Evolutionary conservation across 306 rosid species (phyloP).

Genomic region (Cyamopsis tetragonoloba): DNA sequence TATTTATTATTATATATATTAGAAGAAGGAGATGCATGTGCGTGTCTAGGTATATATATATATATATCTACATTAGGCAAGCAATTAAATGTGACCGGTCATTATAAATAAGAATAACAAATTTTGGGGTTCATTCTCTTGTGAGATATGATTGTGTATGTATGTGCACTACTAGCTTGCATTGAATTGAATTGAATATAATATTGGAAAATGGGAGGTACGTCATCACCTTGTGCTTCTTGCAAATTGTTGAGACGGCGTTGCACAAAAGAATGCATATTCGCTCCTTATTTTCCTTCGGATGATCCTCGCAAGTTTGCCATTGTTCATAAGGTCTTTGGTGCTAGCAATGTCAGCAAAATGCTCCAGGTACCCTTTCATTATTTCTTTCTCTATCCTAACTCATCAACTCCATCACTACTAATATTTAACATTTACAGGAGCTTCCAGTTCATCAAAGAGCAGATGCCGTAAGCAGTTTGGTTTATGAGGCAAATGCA

Average conservation of each 20-base stretch:
- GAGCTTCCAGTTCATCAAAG: slow-evolving; percentile 73
- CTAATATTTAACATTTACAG: no score
- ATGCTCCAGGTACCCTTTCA: slow-evolving; percentile 68
- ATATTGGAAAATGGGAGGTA: slow-evolving; percentile 61
- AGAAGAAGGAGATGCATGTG: slow-evolving; percentile 58
- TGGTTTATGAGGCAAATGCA: slow-evolving; percentile 79
- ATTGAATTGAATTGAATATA: no score
- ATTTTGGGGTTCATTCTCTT: slow-evolving; percentile 27
- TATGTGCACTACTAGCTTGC: no score
- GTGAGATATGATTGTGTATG: no score
- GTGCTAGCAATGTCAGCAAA: slow-evolving; percentile 87
- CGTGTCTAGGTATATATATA: slow-evolving; percentile 33
- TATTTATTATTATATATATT: slow-evolving; percentile 25
- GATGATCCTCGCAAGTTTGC: slow-evolving; percentile 74
- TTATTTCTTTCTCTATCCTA: background rate
- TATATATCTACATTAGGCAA: slow-evolving; percentile 30
- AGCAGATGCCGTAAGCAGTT: slow-evolving; percentile 69
- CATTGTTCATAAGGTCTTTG: slow-evolving; percentile 84
- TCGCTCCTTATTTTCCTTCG: slow-evolving; percentile 77
- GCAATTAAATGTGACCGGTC: slow-evolving; percentile 25
- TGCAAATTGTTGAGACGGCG: slow-evolving; percentile 85
- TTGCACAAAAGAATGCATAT: slow-evolving; percentile 69
- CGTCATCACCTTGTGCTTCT: slow-evolving; percentile 81
- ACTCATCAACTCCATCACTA: no score
- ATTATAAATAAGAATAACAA: slow-evolving; percentile 62